phyloP scores from a whole-genome alignment of 768 basidiomycete genomes.

The Saitozyma sp. region DNA sequence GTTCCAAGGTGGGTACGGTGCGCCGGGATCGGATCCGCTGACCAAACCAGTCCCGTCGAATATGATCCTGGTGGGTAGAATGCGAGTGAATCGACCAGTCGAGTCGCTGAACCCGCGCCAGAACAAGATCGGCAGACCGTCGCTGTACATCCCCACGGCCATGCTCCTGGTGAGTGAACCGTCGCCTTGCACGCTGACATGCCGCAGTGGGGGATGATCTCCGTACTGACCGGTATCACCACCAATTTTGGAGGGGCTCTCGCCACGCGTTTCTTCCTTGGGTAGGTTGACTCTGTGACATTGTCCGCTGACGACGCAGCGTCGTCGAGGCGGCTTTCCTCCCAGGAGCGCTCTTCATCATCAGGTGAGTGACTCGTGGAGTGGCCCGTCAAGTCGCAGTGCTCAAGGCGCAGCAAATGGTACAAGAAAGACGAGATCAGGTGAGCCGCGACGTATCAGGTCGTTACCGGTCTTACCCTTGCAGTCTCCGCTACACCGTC shows the following conservation, averaged over 20 bases:
- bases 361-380: conserved; percentile 14
- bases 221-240: conserved; percentile 56
- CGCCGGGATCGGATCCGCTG: not conserved
- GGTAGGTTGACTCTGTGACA: conserved; percentile 55
- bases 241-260: conserved; percentile 56
- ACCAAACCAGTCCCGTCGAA: conserved; percentile 39
- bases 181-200: not conserved
- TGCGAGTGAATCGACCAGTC: no score
- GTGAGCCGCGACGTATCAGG: conserved; percentile 26
- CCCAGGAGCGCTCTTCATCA: conserved; percentile 25
- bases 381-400: not conserved
- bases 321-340: conserved; percentile 29
- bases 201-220: conserved; percentile 52
- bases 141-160: conserved; percentile 43
- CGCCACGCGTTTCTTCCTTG: conserved; percentile 66
- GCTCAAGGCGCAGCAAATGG: conserved; percentile 63
- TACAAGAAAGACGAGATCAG: conserved; percentile 71
- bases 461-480: conserved; percentile 40
- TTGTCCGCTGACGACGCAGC: not conserved
- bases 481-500: conserved; percentile 61
- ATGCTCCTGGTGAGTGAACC: conserved; percentile 32
- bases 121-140: conserved; percentile 43
- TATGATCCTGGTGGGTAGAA: conserved; percentile 39
- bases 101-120: conserved; percentile 3
- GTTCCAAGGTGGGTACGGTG: conserved; percentile 26